These are phyloP conservation scores for Lactifluus volemus DNA, from an alignment of 768 basidiomycete genomes.

Conservation along the genomic window DNA sequence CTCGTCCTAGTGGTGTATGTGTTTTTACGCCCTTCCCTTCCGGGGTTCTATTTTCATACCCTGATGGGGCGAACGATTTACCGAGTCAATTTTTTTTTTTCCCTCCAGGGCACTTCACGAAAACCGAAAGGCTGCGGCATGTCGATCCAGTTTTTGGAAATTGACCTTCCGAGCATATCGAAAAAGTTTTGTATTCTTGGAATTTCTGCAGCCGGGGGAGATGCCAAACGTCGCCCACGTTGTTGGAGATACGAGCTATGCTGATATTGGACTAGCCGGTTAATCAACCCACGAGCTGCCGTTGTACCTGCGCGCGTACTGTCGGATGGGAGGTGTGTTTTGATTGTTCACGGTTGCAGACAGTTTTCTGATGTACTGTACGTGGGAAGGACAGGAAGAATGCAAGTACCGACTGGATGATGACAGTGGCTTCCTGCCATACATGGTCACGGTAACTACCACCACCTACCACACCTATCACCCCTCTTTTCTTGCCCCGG, in stretches of 20 bases:
- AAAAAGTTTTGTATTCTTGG: neutral
- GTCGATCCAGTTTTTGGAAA: neutral
- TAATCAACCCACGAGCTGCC: neutral
- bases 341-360: neutral
- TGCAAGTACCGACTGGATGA: neutral
- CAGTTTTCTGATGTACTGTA: conserved; percentile 1
- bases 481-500: conserved; percentile 6
- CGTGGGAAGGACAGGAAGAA: neutral
- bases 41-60: neutral
- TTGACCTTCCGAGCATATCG: neutral
- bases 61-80: neutral
- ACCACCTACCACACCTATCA: conserved; percentile 5
- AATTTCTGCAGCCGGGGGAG: neutral
- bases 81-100: neutral
- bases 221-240: conserved; percentile 1
- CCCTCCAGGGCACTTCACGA: neutral
- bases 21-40: neutral
- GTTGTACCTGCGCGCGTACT: neutral
- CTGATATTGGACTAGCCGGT: conserved; percentile 11
- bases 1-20: neutral
- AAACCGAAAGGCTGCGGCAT: neutral
- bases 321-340: neutral
- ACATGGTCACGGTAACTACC: conserved; percentile 14
- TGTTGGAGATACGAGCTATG: conserved; percentile 1
- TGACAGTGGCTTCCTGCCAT: conserved; percentile 6